Conservation (phyloP, 2,329 filamentous ascomycete genomes). For the Xylaria sp. region DNA sequence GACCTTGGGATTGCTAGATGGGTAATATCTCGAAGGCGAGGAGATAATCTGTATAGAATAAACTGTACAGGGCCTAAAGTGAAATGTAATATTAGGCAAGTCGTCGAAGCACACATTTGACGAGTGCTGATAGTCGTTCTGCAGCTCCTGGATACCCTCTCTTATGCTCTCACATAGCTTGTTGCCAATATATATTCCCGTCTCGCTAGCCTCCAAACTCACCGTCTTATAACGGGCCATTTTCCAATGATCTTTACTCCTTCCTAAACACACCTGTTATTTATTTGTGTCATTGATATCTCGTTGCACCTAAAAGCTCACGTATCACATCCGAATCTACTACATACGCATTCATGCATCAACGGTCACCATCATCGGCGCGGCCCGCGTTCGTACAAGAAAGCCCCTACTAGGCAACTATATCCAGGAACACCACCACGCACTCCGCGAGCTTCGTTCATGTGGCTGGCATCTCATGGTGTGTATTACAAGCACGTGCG, state of each 20-base stretch:
- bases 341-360: not conserved
- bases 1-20: constrained; percentile 63
- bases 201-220: not conserved
- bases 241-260: not conserved
- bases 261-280: not conserved
- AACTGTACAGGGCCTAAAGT: not conserved
- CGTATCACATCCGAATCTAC: not conserved
- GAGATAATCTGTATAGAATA: not conserved
- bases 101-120: not conserved
- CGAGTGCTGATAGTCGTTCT: not conserved
- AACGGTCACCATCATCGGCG: not conserved
- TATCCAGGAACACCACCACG: not conserved
- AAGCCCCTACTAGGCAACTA: not conserved
- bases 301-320: not conserved
- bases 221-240: not conserved
- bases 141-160: not conserved
- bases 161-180: not conserved
- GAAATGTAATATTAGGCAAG: constrained; percentile 1
- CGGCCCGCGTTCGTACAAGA: not conserved
- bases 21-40: constrained; percentile 20
- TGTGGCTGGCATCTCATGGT: no score
- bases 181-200: not conserved
- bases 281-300: no score
- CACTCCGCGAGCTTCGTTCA: not conserved
- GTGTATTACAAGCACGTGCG: no score